These are phyloP conservation scores for Aspergillus sp. DNA, from an alignment of 2,329 filamentous ascomycete genomes.

Conservation along the genomic window DNA sequence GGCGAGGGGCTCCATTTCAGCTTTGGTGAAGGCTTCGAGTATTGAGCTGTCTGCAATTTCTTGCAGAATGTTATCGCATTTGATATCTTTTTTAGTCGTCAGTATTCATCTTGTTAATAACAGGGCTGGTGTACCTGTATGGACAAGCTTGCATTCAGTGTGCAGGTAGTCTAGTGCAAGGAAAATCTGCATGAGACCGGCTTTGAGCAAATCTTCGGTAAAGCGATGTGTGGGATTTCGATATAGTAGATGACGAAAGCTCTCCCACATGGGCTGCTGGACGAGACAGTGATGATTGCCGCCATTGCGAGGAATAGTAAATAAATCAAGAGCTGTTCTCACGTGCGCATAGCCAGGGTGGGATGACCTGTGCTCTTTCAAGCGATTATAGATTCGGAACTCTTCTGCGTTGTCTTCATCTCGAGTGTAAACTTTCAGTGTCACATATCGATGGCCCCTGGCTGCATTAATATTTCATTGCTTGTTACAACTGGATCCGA, in stretches of 20 bases:
- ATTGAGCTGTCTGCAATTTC: slow-evolving; percentile 40
- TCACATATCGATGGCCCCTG: too few species aligned
- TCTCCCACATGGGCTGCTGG: slow-evolving; percentile 44
- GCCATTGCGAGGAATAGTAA: slow-evolving; percentile 26
- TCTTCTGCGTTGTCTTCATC: too few species aligned
- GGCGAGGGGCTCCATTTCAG: slow-evolving; percentile 41
- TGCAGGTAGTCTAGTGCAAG: slow-evolving; percentile 48
- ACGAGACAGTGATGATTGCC: slow-evolving; percentile 36
- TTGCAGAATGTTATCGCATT: slow-evolving; percentile 46
- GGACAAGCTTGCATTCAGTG: slow-evolving; percentile 46
- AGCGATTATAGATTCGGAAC: neutral
- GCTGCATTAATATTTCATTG: too few species aligned
- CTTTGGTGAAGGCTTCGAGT: slow-evolving; percentile 36
- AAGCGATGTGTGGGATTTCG: slow-evolving; percentile 42
- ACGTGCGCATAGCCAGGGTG: too few species aligned
- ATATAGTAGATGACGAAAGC: slow-evolving; percentile 40
- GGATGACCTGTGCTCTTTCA: too few species aligned
- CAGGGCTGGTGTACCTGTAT: slow-evolving; percentile 30
- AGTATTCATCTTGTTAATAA: too few species aligned
- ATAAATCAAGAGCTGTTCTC: too few species aligned
- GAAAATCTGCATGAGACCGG: slow-evolving; percentile 40
- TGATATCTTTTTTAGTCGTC: slow-evolving; percentile 37
- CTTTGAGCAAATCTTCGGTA: slow-evolving; percentile 41
- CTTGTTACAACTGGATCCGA: too few species aligned
- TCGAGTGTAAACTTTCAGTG: too few species aligned